Base-by-base conservation (phyloP, 768 basidiomycete genomes). In the Boletus patriciae region DNA sequence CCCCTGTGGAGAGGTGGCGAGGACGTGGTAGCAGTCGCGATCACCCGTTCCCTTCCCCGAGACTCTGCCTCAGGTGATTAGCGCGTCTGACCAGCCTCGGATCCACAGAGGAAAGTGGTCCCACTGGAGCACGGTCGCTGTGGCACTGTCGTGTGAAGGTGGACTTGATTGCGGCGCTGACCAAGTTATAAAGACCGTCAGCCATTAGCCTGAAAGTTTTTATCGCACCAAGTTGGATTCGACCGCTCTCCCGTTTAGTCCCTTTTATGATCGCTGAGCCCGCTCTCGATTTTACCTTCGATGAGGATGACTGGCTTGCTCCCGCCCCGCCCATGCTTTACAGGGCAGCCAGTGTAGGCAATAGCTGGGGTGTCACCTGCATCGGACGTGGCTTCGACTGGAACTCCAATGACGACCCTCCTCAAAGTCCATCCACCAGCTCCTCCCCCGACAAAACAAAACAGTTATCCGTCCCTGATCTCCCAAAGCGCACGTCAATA, bases 361-460 rank as follows among this genome's bases (percentile, higher is more conserved):
- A 84, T 59, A 91, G 89, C 72, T 93, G 89, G 88, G 87, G 87
- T 8, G 90, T 93, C 58, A 92, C 91, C 19, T 90, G 83, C 37
- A 86, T 92, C 46, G 91, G 91, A 12, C 83, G 88, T 46, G 91
- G 91, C 18, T 92, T 90, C 67, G 78, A 89, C 70, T 92, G 90
- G 88, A 79, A 78, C 53, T 73, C 78, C 55, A 74, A 72, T 48
- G 70, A 73, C 42, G 77, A 77, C 36, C 67, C 73, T 36, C 59
- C 52, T 48, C 8, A 59, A 42, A 57, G 41, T 40, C 37, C 52
- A 31, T 43, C 54, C 25, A 34, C 62, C 27, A 19, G 52, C 38
- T 38, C 49, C 18, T 40, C 64, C 45, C 40, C 58, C 36, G 60
- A 50, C 44, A 34, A 53, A 43, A 57, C 53, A 23, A 57, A 40